These are phyloP conservation scores for Tuctoria greenei DNA, from an alignment of 176 grass and related monocot genomes.

Conservation along the genomic window DNA sequence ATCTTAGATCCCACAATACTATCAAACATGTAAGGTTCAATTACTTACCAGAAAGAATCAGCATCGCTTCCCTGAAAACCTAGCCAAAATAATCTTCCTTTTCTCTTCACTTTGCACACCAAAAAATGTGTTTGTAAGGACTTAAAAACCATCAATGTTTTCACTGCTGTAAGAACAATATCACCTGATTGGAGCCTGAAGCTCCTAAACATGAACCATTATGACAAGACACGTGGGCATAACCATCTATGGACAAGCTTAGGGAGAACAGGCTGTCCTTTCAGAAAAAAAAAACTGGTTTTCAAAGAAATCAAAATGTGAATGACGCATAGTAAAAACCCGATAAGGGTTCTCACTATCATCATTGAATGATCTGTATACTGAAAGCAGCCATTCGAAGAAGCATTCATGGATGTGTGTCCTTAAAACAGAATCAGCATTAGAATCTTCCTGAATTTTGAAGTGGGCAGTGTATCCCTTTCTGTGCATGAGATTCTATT, in stretches of 20 bases:
- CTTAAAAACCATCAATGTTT: constrained; percentile 53
- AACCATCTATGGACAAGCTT: constrained; percentile 93
- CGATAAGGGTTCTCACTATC: constrained; percentile 59
- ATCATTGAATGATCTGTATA: constrained; percentile 55
- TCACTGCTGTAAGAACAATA: constrained; percentile 71
- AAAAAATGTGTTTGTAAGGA: constrained; percentile 60
- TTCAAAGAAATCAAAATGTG: constrained; percentile 81
- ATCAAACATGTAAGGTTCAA: constrained; percentile 67
- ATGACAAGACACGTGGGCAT: constrained; percentile 76
- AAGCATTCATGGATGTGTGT: constrained; percentile 80
- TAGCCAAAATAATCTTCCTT: constrained; percentile 79
- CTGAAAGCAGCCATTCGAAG: constrained; percentile 75
- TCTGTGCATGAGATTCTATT: constrained; percentile 64
- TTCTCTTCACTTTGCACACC: constrained; percentile 79
- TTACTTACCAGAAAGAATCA: constrained; percentile 61
- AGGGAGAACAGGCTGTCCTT: constrained; percentile 57
- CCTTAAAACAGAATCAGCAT: constrained; percentile 67
- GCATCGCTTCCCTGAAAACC: constrained; percentile 78
- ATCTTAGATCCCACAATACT: constrained; percentile 23
- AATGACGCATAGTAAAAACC: constrained; percentile 74
- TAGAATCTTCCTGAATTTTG: constrained; percentile 64
- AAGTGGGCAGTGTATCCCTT: constrained; percentile 62
- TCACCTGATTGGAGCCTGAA: constrained; percentile 75
- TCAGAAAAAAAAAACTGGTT: constrained; percentile 77
- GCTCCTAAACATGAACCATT: constrained; percentile 97